Percentiles rank a stretch among this genome's conserved stretches.
Evolutionary conservation across 2,329 filamentous ascomycete species (phyloP).

Genomic region (Aspergillus sp.): DNA sequence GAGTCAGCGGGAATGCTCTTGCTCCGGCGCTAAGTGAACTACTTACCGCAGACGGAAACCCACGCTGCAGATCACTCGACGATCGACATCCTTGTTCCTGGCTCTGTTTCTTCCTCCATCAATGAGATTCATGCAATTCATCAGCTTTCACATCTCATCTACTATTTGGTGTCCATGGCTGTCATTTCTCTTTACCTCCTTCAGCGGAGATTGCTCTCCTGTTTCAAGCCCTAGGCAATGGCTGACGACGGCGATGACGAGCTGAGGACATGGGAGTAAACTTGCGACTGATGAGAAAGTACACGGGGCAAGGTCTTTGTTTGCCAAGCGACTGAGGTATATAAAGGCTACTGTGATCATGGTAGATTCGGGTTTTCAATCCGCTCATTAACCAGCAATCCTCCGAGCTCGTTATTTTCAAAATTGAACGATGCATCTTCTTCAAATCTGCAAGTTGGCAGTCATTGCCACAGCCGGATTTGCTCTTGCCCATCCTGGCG

Average conservation of each 20-base stretch:
- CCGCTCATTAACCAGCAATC: background rate
- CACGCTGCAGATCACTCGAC: background rate
- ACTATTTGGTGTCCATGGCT: too few relatives aligned
- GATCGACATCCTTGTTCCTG: background rate
- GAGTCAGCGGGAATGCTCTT: conserved; percentile 3
- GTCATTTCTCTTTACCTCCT: background rate
- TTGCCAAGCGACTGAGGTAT: background rate
- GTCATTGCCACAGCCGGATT: background rate
- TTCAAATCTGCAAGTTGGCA: background rate
- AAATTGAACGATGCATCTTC: background rate
- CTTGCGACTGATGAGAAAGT: background rate
- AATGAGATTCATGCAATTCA: conserved; percentile 2
- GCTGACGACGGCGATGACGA: conserved; percentile 5
- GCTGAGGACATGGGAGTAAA: background rate
- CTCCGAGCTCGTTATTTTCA: background rate
- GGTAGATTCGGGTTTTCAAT: background rate
- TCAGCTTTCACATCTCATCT: background rate
- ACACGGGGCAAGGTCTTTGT: background rate
- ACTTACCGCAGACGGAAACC: background rate
- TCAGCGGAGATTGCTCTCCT: background rate
- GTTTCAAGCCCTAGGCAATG: background rate
- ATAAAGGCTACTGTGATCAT: background rate
- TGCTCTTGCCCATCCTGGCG: conserved; percentile 20
- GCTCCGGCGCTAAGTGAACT: background rate
- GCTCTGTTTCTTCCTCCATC: background rate